Percentiles rank a stretch among this genome's conserved stretches.
Evolutionary conservation across 2,329 filamentous ascomycete species (phyloP).

Genomic region (Ophiocordyceps camponoti-floridani): DNA sequence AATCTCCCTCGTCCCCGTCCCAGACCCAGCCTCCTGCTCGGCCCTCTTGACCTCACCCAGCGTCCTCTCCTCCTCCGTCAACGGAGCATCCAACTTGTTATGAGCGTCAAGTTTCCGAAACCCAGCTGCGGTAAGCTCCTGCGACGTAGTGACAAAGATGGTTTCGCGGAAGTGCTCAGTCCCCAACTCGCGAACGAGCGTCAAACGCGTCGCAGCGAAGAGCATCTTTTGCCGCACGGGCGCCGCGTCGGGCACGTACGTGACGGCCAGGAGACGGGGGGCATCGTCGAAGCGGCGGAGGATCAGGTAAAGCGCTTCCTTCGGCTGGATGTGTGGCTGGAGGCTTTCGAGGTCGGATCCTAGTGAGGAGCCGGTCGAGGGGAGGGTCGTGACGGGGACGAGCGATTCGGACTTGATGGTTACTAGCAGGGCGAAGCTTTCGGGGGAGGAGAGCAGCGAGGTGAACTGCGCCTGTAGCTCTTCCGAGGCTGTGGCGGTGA

Average conservation of each 20-base stretch:
- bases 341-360: slow-evolving; percentile 44
- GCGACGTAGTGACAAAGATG: slow-evolving; percentile 51
- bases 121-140: slow-evolving; percentile 50
- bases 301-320: slow-evolving; percentile 55
- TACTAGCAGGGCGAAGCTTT: slow-evolving; percentile 52
- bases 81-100: slow-evolving; percentile 42
- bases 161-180: slow-evolving; percentile 63
- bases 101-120: slow-evolving; percentile 61
- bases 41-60: slow-evolving; percentile 56
- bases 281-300: slow-evolving; percentile 45
- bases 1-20: slow-evolving; percentile 42
- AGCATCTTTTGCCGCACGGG: slow-evolving; percentile 77
- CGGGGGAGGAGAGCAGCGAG: slow-evolving; percentile 40
- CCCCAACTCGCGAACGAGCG: slow-evolving; percentile 59
- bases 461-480: slow-evolving; percentile 63
- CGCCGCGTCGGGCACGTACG: slow-evolving; percentile 63
- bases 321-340: slow-evolving; percentile 42
- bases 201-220: slow-evolving; percentile 61
- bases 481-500: slow-evolving; percentile 39
- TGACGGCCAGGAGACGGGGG: slow-evolving; percentile 49
- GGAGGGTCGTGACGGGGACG: slow-evolving; percentile 34
- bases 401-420: slow-evolving; percentile 55
- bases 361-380: slow-evolving; percentile 39
- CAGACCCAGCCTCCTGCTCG: slow-evolving; percentile 55
- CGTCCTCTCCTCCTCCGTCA: slow-evolving; percentile 62